A percentile compares a stretch with the other conserved stretches of the same genome.
phyloP scores from a whole-genome alignment of 192 early-diverging fungal genomes.

The Linnemannia schmuckeri region DNA sequence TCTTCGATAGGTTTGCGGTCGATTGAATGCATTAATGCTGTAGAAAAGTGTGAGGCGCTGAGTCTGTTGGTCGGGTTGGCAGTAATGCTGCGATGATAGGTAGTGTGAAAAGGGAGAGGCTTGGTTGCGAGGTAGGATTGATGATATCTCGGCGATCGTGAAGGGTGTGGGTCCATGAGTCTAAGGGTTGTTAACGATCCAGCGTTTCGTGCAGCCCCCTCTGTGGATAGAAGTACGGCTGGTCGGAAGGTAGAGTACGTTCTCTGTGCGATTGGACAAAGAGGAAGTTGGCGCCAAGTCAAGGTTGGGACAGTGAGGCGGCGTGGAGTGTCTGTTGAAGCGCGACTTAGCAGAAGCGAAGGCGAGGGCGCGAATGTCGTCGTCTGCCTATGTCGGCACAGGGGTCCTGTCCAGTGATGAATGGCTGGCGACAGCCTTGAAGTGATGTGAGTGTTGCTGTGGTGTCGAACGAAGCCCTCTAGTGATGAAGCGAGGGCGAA shows the following conservation, averaged over 20 bases:
- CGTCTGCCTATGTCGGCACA: background rate
- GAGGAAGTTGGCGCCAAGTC: background rate
- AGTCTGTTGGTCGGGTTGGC: background rate
- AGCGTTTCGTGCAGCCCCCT: background rate
- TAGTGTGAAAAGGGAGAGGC: background rate
- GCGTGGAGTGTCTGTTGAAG: background rate
- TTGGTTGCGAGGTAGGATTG: background rate
- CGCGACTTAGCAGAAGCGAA: background rate
- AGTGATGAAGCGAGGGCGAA: background rate
- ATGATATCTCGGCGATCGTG: slow-evolving; percentile 17
- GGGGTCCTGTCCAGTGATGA: background rate
- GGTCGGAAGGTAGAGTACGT: slow-evolving; percentile 1
- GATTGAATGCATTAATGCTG: background rate
- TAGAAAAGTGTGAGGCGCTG: background rate
- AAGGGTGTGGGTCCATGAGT: slow-evolving; percentile 22
- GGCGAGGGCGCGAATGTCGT: background rate
- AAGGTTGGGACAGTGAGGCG: background rate
- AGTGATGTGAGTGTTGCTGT: background rate
- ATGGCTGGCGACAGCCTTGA: background rate
- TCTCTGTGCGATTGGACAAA: background rate
- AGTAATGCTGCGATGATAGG: background rate
- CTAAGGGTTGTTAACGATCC: background rate
- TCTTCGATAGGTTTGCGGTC: background rate
- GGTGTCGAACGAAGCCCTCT: background rate
- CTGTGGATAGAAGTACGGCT: background rate